Percentiles rank a stretch among this genome's conserved stretches.
Conservation (phyloP, 257 asterid species). For the Fraxinus excelsior region DNA sequence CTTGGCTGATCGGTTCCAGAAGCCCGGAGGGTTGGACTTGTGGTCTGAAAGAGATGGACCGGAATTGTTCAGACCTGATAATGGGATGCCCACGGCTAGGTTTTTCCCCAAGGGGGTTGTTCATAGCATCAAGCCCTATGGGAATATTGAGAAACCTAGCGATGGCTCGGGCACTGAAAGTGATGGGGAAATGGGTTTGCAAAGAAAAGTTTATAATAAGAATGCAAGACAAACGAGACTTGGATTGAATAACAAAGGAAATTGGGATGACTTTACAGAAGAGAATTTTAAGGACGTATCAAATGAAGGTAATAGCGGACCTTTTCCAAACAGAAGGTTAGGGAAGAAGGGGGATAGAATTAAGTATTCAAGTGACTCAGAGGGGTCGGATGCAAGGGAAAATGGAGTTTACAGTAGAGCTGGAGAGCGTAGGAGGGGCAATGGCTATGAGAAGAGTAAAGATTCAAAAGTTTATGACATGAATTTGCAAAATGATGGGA, state of each 20-base stretch:
- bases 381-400: conserved; percentile 29
- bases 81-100: conserved; percentile 66
- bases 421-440: conserved; percentile 30
- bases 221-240: conserved; percentile 21
- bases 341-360: conserved; percentile 41
- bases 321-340: conserved; percentile 29
- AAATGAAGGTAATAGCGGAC: conserved; percentile 29
- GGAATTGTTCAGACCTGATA: conserved; percentile 62
- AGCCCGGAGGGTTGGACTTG: conserved; percentile 92
- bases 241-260: conserved; percentile 31
- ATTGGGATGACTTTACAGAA: conserved; percentile 2
- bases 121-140: conserved; percentile 74
- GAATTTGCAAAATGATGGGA: conserved; percentile 72
- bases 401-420: conserved; percentile 24
- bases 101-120: conserved; percentile 94
- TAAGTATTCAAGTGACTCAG: conserved; percentile 28
- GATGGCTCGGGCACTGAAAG: conserved; percentile 23
- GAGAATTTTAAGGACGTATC: conserved; percentile 19
- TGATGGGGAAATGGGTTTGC: conserved; percentile 20
- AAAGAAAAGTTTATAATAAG: conserved; percentile 19
- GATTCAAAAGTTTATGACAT: conserved; percentile 50
- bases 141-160: conserved; percentile 33
- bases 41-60: conserved; percentile 96
- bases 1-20: conserved; percentile 95
- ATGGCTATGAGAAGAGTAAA: conserved; percentile 23